phyloP scores from a whole-genome alignment of 2,329 filamentous ascomycete genomes.

The Nannizziopsis barbatae region DNA sequence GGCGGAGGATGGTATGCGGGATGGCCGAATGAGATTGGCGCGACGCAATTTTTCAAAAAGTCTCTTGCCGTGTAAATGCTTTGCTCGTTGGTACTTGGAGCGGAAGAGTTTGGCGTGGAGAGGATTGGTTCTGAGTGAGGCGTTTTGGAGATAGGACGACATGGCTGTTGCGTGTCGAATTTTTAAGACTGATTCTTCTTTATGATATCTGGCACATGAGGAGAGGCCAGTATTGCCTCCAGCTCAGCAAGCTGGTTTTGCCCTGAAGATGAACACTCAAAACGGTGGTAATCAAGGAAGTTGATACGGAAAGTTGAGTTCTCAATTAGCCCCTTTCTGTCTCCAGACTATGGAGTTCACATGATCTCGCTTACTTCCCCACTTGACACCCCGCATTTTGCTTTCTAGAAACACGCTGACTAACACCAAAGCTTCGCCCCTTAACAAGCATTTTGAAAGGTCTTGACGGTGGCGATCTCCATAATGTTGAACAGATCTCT shows the following conservation, averaged over 20 bases:
- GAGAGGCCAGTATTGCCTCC: background rate
- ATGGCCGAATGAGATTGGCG: conserved; percentile 1
- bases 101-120: conserved; percentile 8
- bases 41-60: conserved; percentile 3
- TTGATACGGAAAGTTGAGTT: background rate
- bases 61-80: conserved; percentile 3
- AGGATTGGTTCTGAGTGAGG: conserved; percentile 5
- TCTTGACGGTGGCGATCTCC: too few relatives aligned
- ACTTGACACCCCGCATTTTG: background rate
- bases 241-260: background rate
- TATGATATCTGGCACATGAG: background rate
- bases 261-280: background rate
- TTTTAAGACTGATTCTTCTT: too few relatives aligned
- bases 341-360: background rate
- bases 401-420: background rate
- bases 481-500: too few relatives aligned
- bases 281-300: conserved; percentile 3
- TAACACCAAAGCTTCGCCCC: background rate
- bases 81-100: conserved; percentile 9
- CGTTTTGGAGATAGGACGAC: conserved; percentile 9
- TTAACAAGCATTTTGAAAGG: too few relatives aligned
- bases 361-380: conserved; percentile 5
- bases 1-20: background rate
- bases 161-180: background rate
- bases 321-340: conserved; percentile 6